Evolutionary conservation across 2,329 filamentous ascomycete species (phyloP).

Genomic region (Macrophomina tecta): DNA sequence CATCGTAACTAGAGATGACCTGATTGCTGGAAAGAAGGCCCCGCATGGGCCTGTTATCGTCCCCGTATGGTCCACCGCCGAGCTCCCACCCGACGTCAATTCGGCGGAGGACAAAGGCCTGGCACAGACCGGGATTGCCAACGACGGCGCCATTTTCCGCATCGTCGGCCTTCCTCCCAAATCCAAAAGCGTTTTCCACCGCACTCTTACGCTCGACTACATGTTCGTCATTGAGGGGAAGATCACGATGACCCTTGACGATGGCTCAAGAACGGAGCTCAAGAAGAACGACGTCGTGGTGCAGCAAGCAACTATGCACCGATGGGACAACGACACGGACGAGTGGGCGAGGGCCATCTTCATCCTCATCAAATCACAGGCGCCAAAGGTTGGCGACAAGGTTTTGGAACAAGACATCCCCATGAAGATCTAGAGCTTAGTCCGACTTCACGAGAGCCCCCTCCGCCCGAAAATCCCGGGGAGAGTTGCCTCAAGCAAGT

Average conservation of each 20-base stretch:
- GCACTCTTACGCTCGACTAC: constrained; percentile 2
- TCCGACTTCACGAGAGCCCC: too few relatives aligned
- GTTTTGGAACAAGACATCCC: constrained; percentile 12
- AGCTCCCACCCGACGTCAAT: not conserved
- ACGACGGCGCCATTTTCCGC: not conserved
- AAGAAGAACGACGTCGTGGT: constrained; percentile 16
- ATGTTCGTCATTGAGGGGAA: constrained; percentile 17
- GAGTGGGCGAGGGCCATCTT: constrained; percentile 9
- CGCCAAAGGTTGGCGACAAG: constrained; percentile 11
- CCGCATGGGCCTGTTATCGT: not conserved
- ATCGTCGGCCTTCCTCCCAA: not conserved
- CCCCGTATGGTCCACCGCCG: not conserved
- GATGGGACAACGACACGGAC: constrained; percentile 19
- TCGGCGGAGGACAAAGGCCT: not conserved
- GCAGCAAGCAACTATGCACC: constrained; percentile 11
- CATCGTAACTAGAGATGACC: not conserved
- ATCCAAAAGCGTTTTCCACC: constrained; percentile 14
- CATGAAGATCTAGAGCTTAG: constrained; percentile 4
- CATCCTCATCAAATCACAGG: constrained; percentile 13
- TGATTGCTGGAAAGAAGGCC: not conserved
- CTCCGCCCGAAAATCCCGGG: too few relatives aligned
- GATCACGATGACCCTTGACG: constrained; percentile 12
- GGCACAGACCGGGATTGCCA: not conserved
- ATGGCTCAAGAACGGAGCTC: constrained; percentile 7
- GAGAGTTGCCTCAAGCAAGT: too few relatives aligned